Evolutionary conservation across 176 grass and related monocot species (phyloP).

Genomic region (Paspalum vaginatum): DNA sequence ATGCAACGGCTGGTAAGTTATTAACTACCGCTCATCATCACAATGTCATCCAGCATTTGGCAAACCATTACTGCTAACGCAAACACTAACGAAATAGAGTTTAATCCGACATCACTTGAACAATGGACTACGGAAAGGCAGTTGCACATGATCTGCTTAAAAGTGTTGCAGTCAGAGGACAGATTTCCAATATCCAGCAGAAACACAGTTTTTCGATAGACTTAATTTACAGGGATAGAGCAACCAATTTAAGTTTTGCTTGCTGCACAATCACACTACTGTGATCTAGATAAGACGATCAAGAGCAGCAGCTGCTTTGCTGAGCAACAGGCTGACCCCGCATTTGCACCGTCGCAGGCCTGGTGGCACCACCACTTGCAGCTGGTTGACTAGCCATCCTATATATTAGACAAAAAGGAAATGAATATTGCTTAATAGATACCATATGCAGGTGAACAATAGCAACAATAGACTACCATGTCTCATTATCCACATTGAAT

Average conservation of each 20-base stretch:
- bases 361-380: constrained; percentile 46
- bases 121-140: constrained; percentile 44
- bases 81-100: neutral
- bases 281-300: constrained; percentile 39
- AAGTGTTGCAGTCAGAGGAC: constrained; percentile 32
- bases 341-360: constrained; percentile 65
- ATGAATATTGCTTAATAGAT: neutral
- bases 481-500: neutral
- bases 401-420: constrained; percentile 14
- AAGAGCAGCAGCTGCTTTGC: constrained; percentile 76
- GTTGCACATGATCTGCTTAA: constrained; percentile 46
- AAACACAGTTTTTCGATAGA: constrained; percentile 28
- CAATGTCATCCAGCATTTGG: no score
- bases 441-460: neutral
- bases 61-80: neutral
- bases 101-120: neutral
- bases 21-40: no score
- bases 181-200: constrained; percentile 39
- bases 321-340: constrained; percentile 62
- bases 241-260: constrained; percentile 53
- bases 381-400: constrained; percentile 76
- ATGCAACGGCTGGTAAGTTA: no score
- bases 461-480: constrained; percentile 22
- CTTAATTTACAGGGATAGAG: constrained; percentile 61
- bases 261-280: constrained; percentile 48